Base-by-base conservation (phyloP, 2,329 filamentous ascomycete species). In the Rachicladosporium sp. region DNA sequence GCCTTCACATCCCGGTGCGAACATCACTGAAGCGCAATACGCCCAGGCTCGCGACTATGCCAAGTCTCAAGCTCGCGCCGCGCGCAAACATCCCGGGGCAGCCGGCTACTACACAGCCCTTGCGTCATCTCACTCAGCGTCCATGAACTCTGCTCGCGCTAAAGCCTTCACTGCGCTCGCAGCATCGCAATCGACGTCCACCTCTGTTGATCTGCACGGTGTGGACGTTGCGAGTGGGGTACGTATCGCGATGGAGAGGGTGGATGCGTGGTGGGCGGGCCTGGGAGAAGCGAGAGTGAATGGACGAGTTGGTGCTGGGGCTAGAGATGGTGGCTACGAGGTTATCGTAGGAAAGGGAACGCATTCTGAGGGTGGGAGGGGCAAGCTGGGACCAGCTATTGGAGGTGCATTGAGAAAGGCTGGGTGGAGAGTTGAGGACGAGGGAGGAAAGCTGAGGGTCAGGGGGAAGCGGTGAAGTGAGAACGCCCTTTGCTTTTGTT, bases 331-430 rank as follows among this genome's bases (percentile, higher is more conserved):
- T 5, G 70, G 76, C 1, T 87, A 82, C 52, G 76, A 73, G 31
- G 78, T 96, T 43, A 74, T 96, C 39, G 93, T 87, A 3, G 89
- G 89, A 1, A 57, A 80, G 10, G 89, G 89, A 1, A 71, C 71
- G 39, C 89, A 96, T 60, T 91, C 78, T 51, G 71, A 76, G 35
- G 78, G 81, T 38, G 86, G 87, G 1, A 79, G 74, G 40, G 84
- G 82, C 2, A 78, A 76, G 49, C 59, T 96, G 43, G 80, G 87
- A 4, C 80, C 81, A 41, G 82, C 82, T 10, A 87, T 96, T n/a
- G 78, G 73, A 35, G 79, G 76, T 53, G 79, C 78, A 54, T 65
- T 96, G 32, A 70, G 78, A 31, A 71, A 74, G 33, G 83, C 89
- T 44, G 87, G 87, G 1, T 96, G 89, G 89, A 86, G 75, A 55